Conservation (phyloP, 495 filamentous ascomycete genomes). For the Xylaria acuta region DNA sequence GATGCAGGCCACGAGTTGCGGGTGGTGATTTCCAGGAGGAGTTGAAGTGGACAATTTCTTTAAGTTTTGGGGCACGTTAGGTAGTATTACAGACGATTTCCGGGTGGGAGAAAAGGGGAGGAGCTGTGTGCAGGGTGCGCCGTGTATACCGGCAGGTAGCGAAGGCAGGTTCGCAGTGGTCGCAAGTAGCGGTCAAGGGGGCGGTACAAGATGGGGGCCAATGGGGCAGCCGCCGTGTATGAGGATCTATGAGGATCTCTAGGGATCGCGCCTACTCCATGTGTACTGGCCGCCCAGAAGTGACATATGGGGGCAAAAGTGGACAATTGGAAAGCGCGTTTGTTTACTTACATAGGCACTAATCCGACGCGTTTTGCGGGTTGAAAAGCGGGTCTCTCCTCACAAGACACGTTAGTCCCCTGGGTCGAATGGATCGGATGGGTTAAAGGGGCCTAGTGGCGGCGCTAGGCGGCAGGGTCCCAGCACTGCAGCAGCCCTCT, state of each 20-base stretch:
- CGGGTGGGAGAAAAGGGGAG: conserved; percentile 16
- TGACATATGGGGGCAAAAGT: conserved; percentile 26
- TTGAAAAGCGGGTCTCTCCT: conserved; percentile 16
- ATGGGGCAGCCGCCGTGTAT: conserved; percentile 13
- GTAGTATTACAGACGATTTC: conserved; percentile 20
- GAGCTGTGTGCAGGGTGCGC: conserved; percentile 19
- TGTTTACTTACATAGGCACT: conserved; percentile 28
- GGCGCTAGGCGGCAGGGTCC: conserved; percentile 6
- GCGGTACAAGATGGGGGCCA: conserved; percentile 24
- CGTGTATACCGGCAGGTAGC: conserved; percentile 7
- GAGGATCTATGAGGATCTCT: conserved; percentile 17
- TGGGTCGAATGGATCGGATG: not conserved
- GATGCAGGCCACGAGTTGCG: conserved; percentile 1
- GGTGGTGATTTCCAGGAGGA: conserved; percentile 6
- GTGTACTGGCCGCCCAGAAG: conserved; percentile 20
- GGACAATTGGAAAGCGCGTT: conserved; percentile 24
- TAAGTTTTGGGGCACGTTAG: conserved; percentile 17
- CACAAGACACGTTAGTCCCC: conserved; percentile 5
- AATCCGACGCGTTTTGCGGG: conserved; percentile 27
- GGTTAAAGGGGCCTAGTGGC: not conserved
- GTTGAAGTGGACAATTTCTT: conserved; percentile 18
- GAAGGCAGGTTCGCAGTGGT: conserved; percentile 6
- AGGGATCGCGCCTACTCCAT: conserved; percentile 15
- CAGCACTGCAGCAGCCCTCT: not conserved
- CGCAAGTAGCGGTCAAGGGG: conserved; percentile 28